These are phyloP conservation scores for Candida lessepsii DNA, from an alignment of 805 yeast species.

Conservation along the genomic window DNA sequence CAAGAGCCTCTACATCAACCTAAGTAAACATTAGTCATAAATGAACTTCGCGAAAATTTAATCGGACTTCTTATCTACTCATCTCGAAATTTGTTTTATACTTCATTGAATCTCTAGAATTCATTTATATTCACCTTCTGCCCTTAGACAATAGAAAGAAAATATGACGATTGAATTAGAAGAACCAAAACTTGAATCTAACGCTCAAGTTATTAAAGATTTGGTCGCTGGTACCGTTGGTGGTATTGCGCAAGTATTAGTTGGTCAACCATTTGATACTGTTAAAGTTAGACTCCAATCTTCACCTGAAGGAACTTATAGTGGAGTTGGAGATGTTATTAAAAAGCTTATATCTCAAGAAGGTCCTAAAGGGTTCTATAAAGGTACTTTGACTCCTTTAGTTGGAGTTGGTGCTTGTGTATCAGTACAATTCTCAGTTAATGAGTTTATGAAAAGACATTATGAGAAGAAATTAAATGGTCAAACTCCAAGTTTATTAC, in stretches of 20 bases:
- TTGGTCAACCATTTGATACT: constrained; percentile 96
- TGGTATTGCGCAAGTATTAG: constrained; percentile 92
- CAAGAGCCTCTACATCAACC: too few species aligned
- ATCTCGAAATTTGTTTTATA: too few species aligned
- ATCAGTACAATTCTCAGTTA: constrained; percentile 92
- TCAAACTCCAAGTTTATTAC: constrained; percentile 50
- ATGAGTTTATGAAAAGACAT: constrained; percentile 87
- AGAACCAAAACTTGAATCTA: constrained; percentile 38
- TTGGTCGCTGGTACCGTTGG: constrained; percentile 91
- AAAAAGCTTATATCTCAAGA: constrained; percentile 55
- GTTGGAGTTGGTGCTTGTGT: constrained; percentile 90
- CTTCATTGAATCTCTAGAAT: too few species aligned
- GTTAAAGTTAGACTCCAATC: constrained; percentile 92
- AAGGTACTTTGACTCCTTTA: constrained; percentile 47
- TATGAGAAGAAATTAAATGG: constrained; percentile 51
- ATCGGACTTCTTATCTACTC: constrained; percentile 3
- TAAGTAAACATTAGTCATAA: not conserved
- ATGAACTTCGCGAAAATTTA: not conserved
- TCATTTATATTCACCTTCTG: too few species aligned
- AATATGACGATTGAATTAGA: constrained; percentile 44
- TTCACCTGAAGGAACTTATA: constrained; percentile 72
- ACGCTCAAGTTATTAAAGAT: constrained; percentile 63
- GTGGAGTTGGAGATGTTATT: constrained; percentile 76
- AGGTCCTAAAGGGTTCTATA: constrained; percentile 42
- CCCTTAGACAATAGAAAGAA: not conserved